phyloP scores from a whole-genome alignment of 139 green algal species.

The Deuterostichococcus epilithicus region DNA sequence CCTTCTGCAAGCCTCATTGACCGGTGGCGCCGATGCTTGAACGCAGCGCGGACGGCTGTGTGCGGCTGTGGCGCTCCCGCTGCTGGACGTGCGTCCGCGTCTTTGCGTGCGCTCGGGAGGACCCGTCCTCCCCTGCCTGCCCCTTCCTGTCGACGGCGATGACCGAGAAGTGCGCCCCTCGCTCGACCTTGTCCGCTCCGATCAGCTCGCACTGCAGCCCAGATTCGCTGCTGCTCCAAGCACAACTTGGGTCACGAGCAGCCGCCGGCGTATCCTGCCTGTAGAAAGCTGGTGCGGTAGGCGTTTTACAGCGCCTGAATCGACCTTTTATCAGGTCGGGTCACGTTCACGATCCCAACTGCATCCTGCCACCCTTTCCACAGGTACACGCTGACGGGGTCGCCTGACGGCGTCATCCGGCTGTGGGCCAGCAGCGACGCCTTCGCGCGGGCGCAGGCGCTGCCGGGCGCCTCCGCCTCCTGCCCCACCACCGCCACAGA shows the following conservation, averaged over 20 bases:
- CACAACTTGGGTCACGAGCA: too few species aligned
- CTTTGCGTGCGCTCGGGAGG: slow-evolving; percentile 10
- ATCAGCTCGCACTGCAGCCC: too few species aligned
- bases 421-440: slow-evolving; percentile 44
- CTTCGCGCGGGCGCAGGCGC: not conserved
- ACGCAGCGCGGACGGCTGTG: slow-evolving; percentile 68
- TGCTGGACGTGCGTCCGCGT: slow-evolving; percentile 50
- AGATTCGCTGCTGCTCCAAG: too few species aligned
- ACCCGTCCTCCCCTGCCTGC: not conserved
- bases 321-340: too few species aligned
- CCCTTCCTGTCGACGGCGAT: slow-evolving; percentile 20
- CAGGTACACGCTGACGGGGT: slow-evolving; percentile 15
- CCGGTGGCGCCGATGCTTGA: too few species aligned
- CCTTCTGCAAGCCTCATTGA: too few species aligned
- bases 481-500: not conserved
- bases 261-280: too few species aligned
- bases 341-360: too few species aligned
- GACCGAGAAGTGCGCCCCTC: slow-evolving; percentile 14
- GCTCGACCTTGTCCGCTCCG: too few species aligned
- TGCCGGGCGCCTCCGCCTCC: not conserved
- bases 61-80: slow-evolving; percentile 64
- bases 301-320: too few species aligned
- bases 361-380: too few species aligned
- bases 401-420: slow-evolving; percentile 32
- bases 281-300: too few species aligned